phyloP scores from a whole-genome alignment of 768 basidiomycete genomes.

The Russula emetica region DNA sequence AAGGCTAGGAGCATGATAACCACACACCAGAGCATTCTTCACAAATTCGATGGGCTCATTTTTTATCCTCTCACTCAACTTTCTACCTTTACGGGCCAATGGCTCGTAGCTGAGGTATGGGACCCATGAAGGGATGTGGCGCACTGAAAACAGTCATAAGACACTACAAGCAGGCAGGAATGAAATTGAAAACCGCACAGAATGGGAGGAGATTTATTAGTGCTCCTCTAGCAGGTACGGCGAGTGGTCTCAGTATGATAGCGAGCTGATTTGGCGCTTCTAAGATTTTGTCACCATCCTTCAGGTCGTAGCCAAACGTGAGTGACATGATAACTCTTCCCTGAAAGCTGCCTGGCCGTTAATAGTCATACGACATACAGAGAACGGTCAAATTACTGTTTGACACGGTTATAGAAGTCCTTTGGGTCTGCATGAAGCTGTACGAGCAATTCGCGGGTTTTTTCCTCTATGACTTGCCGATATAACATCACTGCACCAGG shows the following conservation, averaged over 20 bases:
- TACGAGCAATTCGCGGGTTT: no score
- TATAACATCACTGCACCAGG: no score
- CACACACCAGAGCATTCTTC: slow-evolving; percentile 9
- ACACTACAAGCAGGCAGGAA: no score
- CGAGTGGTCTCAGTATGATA: neutral
- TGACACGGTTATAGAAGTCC: neutral
- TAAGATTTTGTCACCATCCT: neutral
- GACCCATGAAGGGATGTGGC: slow-evolving; percentile 14
- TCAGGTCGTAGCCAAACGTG: slow-evolving; percentile 13
- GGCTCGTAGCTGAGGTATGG: slow-evolving; percentile 5
- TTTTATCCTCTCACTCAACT: neutral
- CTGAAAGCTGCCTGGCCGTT: neutral
- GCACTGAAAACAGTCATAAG: neutral
- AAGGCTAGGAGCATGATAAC: neutral
- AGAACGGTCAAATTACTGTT: neutral
- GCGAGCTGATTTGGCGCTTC: neutral
- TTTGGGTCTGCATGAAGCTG: no score
- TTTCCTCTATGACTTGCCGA: no score
- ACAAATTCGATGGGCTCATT: neutral
- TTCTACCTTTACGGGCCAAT: neutral
- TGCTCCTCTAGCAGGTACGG: slow-evolving; percentile 14
- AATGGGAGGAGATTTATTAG: slow-evolving; percentile 19
- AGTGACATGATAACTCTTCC: slow-evolving; percentile 7
- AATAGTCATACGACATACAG: neutral
- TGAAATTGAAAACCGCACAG: neutral